Conservation (phyloP, 2,329 filamentous ascomycete genomes). For the Cercospora nicotianae region DNA sequence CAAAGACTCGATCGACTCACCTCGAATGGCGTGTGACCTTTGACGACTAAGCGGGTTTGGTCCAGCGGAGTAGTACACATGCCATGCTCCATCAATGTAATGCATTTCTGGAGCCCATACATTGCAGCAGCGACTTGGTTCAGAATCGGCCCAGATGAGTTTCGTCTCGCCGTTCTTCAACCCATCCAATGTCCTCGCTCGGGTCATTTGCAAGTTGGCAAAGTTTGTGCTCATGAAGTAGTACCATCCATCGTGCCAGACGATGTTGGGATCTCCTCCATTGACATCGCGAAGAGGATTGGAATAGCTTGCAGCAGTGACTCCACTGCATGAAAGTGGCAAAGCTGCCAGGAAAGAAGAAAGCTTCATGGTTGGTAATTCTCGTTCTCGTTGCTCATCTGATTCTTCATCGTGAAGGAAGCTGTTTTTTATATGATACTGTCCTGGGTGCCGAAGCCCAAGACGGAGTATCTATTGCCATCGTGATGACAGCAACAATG, state of each 20-base stretch:
- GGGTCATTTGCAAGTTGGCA: slow-evolving; percentile 56
- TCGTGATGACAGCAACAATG: background rate
- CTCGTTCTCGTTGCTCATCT: background rate
- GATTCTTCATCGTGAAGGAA: background rate
- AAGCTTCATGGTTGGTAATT: background rate
- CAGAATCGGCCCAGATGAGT: slow-evolving; percentile 52
- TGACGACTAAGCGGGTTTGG: slow-evolving; percentile 50
- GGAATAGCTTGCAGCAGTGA: slow-evolving; percentile 42
- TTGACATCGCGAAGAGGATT: slow-evolving; percentile 55
- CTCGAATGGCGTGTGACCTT: slow-evolving; percentile 53
- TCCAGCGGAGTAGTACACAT: slow-evolving; percentile 60
- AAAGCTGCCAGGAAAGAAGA: slow-evolving; percentile 1
- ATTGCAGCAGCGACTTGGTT: slow-evolving; percentile 53
- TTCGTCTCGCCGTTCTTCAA: slow-evolving; percentile 57
- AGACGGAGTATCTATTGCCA: slow-evolving; percentile 7
- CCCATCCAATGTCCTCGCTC: slow-evolving; percentile 55
- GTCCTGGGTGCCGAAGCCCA: background rate
- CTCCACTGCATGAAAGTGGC: background rate
- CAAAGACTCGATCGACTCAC: background rate
- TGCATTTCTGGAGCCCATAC: slow-evolving; percentile 59
- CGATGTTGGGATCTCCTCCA: slow-evolving; percentile 56
- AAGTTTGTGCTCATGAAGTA: slow-evolving; percentile 60
- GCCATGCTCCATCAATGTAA: slow-evolving; percentile 52
- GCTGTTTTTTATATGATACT: background rate
- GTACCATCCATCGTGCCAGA: slow-evolving; percentile 56